Evolutionary conservation across 2,329 filamentous ascomycete species (phyloP).

Genomic region (Thermoascus crustaceus): DNA sequence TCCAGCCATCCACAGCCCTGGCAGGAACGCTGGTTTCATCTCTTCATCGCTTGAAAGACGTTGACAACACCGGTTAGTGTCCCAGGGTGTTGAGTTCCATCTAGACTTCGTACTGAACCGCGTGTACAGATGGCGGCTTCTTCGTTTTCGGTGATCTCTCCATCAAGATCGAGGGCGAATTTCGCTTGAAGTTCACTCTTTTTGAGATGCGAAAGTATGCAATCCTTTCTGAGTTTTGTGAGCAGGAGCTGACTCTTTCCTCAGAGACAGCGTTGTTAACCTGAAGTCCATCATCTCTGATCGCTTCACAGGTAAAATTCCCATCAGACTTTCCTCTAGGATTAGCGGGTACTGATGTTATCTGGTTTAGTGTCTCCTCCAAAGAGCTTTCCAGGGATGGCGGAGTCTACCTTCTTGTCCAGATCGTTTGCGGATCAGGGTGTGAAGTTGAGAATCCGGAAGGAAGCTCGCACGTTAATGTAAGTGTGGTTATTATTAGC

Average conservation of each 20-base stretch:
- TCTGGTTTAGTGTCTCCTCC: conserved; percentile 32
- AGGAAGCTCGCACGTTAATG: conserved; percentile 61
- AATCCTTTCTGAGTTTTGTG: conserved; percentile 5
- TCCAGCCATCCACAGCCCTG: conserved; percentile 46
- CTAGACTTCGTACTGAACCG: neutral
- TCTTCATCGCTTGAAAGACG: conserved; percentile 71
- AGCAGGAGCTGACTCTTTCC: conserved; percentile 12
- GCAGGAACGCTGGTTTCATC: conserved; percentile 72
- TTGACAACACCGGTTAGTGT: conserved; percentile 52
- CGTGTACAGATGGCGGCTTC: conserved; percentile 61
- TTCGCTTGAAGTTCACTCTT: conserved; percentile 66
- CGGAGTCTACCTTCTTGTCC: conserved; percentile 72
- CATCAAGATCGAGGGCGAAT: conserved; percentile 64
- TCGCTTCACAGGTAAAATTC: conserved; percentile 55
- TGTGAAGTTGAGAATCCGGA: conserved; percentile 70
- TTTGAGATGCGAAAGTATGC: conserved; percentile 60
- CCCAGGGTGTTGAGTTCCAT: conserved; percentile 3
- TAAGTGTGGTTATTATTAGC: conserved; percentile 15
- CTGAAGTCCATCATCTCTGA: conserved; percentile 53
- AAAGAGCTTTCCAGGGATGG: conserved; percentile 71
- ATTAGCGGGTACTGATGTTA: conserved; percentile 7
- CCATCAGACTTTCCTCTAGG: neutral
- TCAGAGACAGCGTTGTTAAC: conserved; percentile 39
- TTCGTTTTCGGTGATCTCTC: conserved; percentile 90
- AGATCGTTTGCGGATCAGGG: conserved; percentile 81